Conservation (phyloP, 805 yeast genomes). For the Candida hungchunana region DNA sequence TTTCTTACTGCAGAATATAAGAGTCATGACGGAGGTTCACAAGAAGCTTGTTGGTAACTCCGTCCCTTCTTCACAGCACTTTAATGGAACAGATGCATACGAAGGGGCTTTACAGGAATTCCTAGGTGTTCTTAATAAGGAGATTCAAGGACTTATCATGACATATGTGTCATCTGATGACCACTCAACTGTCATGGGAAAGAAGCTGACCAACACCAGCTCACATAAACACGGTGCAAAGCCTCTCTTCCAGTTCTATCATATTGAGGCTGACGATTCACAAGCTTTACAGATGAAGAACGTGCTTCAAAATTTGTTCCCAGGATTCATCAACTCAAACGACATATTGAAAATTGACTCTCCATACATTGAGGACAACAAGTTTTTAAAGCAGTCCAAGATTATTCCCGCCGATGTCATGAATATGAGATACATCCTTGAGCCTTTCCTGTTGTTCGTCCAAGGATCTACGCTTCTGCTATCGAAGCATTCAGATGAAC, state of each 20-base stretch:
- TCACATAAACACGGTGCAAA: slow-evolving; percentile 30
- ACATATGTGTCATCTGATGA: slow-evolving; percentile 22
- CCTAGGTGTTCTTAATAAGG: slow-evolving; percentile 19
- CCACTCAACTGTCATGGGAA: neutral
- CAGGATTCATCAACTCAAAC: slow-evolving; percentile 50
- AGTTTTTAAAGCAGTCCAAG: slow-evolving; percentile 54
- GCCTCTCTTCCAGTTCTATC: slow-evolving; percentile 34
- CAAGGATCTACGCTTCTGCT: slow-evolving; percentile 50
- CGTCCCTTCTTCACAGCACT: no score
- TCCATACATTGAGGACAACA: slow-evolving; percentile 57
- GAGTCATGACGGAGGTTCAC: slow-evolving; percentile 51
- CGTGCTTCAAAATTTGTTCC: slow-evolving; percentile 59
- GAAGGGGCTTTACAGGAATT: slow-evolving; percentile 6
- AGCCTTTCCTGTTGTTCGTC: slow-evolving; percentile 63
- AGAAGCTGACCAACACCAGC: slow-evolving; percentile 12
- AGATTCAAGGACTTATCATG: slow-evolving; percentile 18
- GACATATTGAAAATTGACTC: slow-evolving; percentile 33
- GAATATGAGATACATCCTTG: slow-evolving; percentile 76
- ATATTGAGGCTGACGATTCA: slow-evolving; percentile 30
- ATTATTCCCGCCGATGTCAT: slow-evolving; percentile 67
- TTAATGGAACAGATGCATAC: no score
- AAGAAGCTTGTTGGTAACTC: slow-evolving; percentile 6
- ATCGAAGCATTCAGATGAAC: slow-evolving; percentile 28
- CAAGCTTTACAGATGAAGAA: slow-evolving; percentile 40
- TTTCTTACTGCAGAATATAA: slow-evolving; percentile 64